Base-by-base conservation (phyloP, 75 land plant genomes). In the Sequoia sempervirens region DNA sequence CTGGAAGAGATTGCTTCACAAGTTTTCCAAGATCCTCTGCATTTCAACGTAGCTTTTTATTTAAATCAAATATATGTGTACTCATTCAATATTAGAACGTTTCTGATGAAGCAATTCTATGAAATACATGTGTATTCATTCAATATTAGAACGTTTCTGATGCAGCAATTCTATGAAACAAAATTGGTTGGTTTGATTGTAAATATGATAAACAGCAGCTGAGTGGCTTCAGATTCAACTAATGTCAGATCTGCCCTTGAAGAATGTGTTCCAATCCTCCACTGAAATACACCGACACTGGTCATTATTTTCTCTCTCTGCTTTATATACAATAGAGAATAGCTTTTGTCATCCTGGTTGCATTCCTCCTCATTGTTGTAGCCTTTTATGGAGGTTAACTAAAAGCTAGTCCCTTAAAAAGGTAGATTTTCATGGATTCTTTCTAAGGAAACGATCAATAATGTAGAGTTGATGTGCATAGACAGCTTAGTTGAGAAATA, bases 131-230 rank as follows among this genome's bases (percentile, higher is more conserved):
- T n/a, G n/a, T n/a, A n/a, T n/a, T n/a, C n/a, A n/a, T n/a, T n/a
- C n/a, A n/a, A n/a, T 56, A 56, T 20, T 56, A 56, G 61, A 56
- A 56, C 3, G 61, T 56, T 56, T 56, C 4, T 56, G 61, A 56
- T 56, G 61, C 87, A 88, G 82, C 87, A 56, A 82, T 88, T 38
- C 68, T 85, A 36, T 72, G 84, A n/a, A 80, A 75, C 34, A 87
- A 82, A 82, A 75, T 88, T 68, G 86, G 89, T 38, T 88, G 89
- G 89, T 85, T 88, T 80, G 89, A 88, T 72, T n/a, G 52, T 41
- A 87, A 88, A 40, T 87, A 88, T 75, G 85, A 85, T 58, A 82
- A 64, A n/a, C 52, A 85, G 84, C 38, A 83, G 84, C 41, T 56
- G 70, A 76, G n/a, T 88, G 58, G 87, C 84, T 66, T 76, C 75